Base-by-base conservation (phyloP, 2,329 filamentous ascomycete species). In the Fusarium stilboides region DNA sequence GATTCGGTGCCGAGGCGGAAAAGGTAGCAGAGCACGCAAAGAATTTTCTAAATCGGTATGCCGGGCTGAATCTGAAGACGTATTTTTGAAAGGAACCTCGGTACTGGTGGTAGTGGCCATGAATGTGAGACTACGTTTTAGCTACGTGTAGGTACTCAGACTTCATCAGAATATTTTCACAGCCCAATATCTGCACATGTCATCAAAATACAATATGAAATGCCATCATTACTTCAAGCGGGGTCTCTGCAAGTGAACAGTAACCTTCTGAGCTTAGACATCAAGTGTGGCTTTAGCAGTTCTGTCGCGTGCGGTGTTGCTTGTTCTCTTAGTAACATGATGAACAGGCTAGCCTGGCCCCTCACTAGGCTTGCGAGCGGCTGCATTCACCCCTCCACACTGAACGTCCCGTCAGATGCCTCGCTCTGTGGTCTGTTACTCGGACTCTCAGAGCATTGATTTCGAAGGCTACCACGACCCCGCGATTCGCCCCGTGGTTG, bases 1-100 rank as follows among this genome's bases (percentile, higher is more conserved):
- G 37, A 3, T 71, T 72, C n/a, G 31, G 28, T 22, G 50, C 65
- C 43, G 59, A 73, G 61, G 70, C 70, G 6, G 49, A 71, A 13
- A 54, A 61, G 26, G 70, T 70, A 26, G 70, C 50, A 24, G 45
- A 37, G 10, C 39, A 64, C 26, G 70, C 70, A 6, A 57, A 46
- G 20, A 17, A n/a, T n/a, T 73, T 71, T 19, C 26, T 73, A 24
- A 62, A 24, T 8, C 24, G 43, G 31, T 34, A 19, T 31, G 53
- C 52, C 33, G 65, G 68, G 22, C 49, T 71, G 47, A 46, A 37
- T 36, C 40, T 69, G 3, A n/a, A 39, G 17, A 54, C 37, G 19
- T 57, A 33, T 14, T 19, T 9, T 17, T 43, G 49, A 68, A 15
- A 19, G 14, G 14, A 10, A 22, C 6, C 12, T 5, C 33, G 26